A percentile compares a stretch with the other conserved stretches of the same genome.
Evolutionary conservation across 352 stramenopile genomes (phyloP).

Genomic region (Phytophthora sp.): DNA sequence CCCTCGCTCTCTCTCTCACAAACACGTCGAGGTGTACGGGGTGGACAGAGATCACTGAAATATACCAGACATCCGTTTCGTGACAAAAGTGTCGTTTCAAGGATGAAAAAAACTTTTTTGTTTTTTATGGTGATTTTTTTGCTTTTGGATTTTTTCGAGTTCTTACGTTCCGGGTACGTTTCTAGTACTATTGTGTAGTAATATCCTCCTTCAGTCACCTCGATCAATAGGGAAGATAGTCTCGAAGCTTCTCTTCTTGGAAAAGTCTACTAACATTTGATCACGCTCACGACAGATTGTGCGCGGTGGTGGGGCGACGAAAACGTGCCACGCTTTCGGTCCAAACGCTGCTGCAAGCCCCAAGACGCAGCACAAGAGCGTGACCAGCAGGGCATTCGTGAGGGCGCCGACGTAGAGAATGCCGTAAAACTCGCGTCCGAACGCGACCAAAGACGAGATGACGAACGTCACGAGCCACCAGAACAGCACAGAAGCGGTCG

Average conservation of each 20-base stretch:
- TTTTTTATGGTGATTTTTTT: no score
- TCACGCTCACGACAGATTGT: conserved; percentile 64
- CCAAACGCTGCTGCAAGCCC: conserved; percentile 43
- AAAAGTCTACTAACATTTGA: conserved; percentile 30
- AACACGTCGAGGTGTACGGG: no score
- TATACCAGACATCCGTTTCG: background rate
- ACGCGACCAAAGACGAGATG: conserved; percentile 56
- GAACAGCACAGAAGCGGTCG: conserved; percentile 42
- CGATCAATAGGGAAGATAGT: conserved; percentile 51
- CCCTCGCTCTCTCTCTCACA: no score
- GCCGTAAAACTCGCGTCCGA: conserved; percentile 69
- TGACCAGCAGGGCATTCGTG: conserved; percentile 49
- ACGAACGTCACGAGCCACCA: conserved; percentile 59
- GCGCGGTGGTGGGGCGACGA: conserved; percentile 46
- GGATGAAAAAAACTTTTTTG: no score
- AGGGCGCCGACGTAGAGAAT: conserved; percentile 50
- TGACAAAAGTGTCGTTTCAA: no score
- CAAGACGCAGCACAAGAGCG: conserved; percentile 37
- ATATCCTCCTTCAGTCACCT: no score
- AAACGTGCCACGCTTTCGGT: conserved; percentile 39
- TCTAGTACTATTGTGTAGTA: no score
- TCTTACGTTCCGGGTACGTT: no score
- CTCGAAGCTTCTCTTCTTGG: conserved; percentile 35
- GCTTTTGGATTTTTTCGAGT: no score
- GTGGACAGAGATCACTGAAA: background rate